Conservation (phyloP, 2,329 filamentous ascomycete species). For the Xylaria digitata region DNA sequence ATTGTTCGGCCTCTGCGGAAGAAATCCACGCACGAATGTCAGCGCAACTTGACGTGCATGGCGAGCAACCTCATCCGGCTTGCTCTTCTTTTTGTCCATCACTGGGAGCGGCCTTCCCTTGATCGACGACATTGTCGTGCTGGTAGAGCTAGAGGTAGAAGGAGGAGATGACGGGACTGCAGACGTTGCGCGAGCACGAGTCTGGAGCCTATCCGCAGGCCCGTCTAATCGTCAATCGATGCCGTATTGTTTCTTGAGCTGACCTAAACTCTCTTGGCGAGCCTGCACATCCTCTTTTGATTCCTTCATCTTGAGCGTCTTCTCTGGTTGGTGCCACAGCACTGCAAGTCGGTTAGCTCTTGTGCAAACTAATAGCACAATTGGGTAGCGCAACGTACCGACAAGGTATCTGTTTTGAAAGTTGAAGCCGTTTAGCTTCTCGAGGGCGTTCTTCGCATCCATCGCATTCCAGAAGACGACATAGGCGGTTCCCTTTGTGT, state of each 20-base stretch:
- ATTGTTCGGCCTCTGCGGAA: conserved; percentile 50
- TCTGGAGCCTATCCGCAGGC: conserved; percentile 66
- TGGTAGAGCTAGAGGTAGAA: conserved; percentile 45
- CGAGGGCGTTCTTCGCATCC: conserved; percentile 98
- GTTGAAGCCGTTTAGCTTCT: conserved; percentile 99
- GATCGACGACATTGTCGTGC: conserved; percentile 44
- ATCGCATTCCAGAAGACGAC: conserved; percentile 99
- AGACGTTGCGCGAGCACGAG: conserved; percentile 59
- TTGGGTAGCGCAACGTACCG: conserved; percentile 68
- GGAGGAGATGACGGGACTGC: conserved; percentile 70
- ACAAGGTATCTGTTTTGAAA: conserved; percentile 99
- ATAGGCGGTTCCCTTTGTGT: conserved; percentile 98
- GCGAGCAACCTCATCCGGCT: conserved; percentile 47
- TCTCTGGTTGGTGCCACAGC: conserved; percentile 73
- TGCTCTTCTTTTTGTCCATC: conserved; percentile 47
- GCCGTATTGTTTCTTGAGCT: conserved; percentile 96
- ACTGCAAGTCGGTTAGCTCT: conserved; percentile 53
- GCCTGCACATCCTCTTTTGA: conserved; percentile 94
- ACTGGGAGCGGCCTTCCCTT: conserved; percentile 44
- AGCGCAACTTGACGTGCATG: conserved; percentile 48
- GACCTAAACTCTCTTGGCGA: conserved; percentile 96
- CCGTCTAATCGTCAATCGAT: conserved; percentile 94
- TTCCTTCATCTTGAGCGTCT: conserved; percentile 85
- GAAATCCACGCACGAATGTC: conserved; percentile 49
- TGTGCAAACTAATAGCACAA: conserved; percentile 18